Conservation (phyloP, 2,329 filamentous ascomycete genomes). For the Cercospora nicotianae region DNA sequence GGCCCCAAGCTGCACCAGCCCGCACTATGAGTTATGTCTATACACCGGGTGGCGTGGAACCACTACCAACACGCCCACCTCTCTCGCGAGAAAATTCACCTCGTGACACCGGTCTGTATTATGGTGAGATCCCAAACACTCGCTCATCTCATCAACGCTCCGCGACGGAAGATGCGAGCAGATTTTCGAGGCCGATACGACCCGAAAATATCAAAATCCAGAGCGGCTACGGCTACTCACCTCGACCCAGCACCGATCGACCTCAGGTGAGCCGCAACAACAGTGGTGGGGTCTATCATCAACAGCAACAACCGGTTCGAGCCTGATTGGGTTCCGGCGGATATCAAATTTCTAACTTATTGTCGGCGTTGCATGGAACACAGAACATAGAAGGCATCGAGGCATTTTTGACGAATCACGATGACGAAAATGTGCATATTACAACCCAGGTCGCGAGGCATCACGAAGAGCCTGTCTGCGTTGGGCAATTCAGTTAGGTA, state of each 20-base stretch:
- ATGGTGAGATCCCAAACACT: constrained; percentile 28
- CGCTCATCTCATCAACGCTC: constrained; percentile 35
- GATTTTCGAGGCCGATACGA: constrained; percentile 35
- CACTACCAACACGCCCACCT: constrained; percentile 19
- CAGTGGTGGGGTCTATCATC: constrained; percentile 15
- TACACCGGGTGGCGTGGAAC: constrained; percentile 27
- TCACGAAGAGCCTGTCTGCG: constrained; percentile 13
- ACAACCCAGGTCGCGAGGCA: constrained; percentile 21
- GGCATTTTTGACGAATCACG: constrained; percentile 12
- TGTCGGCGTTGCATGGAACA: constrained; percentile 14
- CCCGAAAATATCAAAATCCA: constrained; percentile 42
- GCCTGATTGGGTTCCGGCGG: constrained; percentile 6
- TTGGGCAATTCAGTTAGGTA: constrained; percentile 9
- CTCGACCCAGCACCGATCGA: constrained; percentile 20
- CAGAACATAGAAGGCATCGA: constrained; percentile 16
- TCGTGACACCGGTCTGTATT: constrained; percentile 21
- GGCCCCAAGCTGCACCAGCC: constrained; percentile 24
- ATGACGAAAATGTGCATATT: constrained; percentile 18
- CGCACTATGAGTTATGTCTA: constrained; percentile 36
- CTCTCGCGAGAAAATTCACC: constrained; percentile 17
- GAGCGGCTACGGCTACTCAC: constrained; percentile 26
- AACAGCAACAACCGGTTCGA: constrained; percentile 11
- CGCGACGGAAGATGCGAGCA: constrained; percentile 33
- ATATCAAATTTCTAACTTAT: neutral
- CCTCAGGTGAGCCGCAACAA: constrained; percentile 23